A percentile compares a stretch with the other conserved stretches of the same genome.
These are phyloP conservation scores for Diaporthe humulicola DNA, from an alignment of 2,329 filamentous ascomycete genomes.

Conservation along the genomic window DNA sequence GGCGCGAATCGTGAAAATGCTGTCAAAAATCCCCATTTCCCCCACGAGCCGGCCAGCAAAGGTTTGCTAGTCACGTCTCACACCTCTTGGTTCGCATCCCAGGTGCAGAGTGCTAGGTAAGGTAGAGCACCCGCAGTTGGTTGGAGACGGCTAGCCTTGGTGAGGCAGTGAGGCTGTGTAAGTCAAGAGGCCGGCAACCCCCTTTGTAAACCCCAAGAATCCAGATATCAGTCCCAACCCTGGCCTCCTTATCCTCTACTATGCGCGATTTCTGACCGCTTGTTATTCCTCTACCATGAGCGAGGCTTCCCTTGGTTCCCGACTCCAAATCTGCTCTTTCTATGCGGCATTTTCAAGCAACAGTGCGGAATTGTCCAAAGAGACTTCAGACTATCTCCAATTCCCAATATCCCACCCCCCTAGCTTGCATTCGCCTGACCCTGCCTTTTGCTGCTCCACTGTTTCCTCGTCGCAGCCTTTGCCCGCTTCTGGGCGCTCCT, in stretches of 20 bases:
- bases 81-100: not conserved
- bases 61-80: constrained; percentile 6
- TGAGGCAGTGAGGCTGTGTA: constrained; percentile 17
- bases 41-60: not conserved
- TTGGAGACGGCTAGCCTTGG: constrained; percentile 21
- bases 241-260: constrained; percentile 26
- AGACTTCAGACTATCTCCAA: constrained; percentile 12
- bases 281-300: constrained; percentile 36
- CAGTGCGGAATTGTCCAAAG: constrained; percentile 3
- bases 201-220: constrained; percentile 17
- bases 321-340: constrained; percentile 5
- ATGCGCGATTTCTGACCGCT: constrained; percentile 40
- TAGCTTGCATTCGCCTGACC: not conserved
- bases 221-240: constrained; percentile 33
- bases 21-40: too few relatives aligned
- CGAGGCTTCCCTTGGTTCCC: not conserved
- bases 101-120: not conserved
- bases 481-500: not conserved
- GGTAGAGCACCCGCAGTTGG: not conserved
- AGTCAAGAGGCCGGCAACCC: not conserved
- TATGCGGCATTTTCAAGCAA: constrained; percentile 35
- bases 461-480: not conserved
- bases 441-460: not conserved
- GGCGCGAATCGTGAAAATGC: constrained; percentile 32
- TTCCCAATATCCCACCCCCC: constrained; percentile 10